Conservation (phyloP, 768 basidiomycete species). For the Serpula lacrymans region DNA sequence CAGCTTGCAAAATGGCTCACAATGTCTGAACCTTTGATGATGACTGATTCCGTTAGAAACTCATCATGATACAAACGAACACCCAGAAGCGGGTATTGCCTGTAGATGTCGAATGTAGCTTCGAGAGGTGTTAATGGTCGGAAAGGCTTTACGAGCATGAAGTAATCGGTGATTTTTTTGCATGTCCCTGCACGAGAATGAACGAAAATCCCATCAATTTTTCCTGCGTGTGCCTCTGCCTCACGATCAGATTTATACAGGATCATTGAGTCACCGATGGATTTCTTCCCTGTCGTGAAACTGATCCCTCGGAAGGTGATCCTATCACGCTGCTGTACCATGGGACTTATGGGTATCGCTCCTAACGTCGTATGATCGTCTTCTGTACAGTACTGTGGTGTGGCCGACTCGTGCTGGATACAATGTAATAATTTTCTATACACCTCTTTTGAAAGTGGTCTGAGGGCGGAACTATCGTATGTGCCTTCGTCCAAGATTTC, state of each 20-base stretch:
- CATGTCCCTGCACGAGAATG: neutral
- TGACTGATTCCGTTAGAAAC: neutral
- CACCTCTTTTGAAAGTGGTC: neutral
- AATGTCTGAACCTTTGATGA: neutral
- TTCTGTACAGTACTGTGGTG: neutral
- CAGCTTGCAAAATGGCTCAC: neutral
- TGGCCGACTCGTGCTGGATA: neutral
- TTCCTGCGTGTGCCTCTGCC: neutral
- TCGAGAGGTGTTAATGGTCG: neutral
- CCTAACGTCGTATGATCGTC: neutral
- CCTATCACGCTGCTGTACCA: neutral
- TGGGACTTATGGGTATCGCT: neutral
- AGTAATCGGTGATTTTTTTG: too few species aligned
- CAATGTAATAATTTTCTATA: neutral
- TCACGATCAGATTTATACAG: neutral
- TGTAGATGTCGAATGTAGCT: neutral
- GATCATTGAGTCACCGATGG: neutral
- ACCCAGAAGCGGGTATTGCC: neutral
- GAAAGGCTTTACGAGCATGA: neutral
- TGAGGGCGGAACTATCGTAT: neutral
- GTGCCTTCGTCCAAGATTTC: neutral
- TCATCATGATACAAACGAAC: neutral
- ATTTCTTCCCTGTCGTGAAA: neutral
- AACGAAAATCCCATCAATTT: neutral
- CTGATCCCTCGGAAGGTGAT: neutral